Evolutionary conservation across 805 yeast genomes (phyloP).

Genomic region (Ogataea minuta): DNA sequence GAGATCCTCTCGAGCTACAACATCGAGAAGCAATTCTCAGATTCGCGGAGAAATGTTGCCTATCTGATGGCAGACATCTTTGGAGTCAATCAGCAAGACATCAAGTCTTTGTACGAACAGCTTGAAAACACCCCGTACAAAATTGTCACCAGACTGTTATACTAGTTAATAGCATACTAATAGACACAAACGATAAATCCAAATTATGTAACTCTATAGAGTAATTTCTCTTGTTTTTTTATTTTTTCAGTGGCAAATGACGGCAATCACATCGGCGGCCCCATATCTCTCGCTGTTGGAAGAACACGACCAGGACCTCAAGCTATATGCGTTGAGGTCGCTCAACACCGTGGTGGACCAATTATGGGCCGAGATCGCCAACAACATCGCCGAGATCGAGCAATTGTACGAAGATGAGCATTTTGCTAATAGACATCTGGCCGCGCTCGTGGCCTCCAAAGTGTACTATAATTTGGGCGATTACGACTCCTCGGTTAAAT

Average conservation of each 20-base stretch:
- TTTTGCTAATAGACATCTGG: constrained; percentile 69
- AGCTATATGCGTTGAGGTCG: constrained; percentile 79
- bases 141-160: constrained; percentile 85
- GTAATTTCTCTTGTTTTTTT: constrained; percentile 3
- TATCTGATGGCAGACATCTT: constrained; percentile 97
- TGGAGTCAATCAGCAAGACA: constrained; percentile 77
- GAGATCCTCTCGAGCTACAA: constrained; percentile 92
- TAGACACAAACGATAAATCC: constrained; percentile 4
- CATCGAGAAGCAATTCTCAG: constrained; percentile 98
- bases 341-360: constrained; percentile 83
- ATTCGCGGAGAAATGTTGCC: constrained; percentile 93
- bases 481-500: constrained; percentile 84
- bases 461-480: constrained; percentile 91
- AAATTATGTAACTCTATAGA: constrained; percentile 1
- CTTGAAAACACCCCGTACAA: constrained; percentile 88
- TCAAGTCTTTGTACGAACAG: constrained; percentile 79
- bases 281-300: constrained; percentile 86
- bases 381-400: constrained; percentile 82
- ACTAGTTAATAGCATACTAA: constrained; percentile 39
- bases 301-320: constrained; percentile 75
- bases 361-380: constrained; percentile 97
- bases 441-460: constrained; percentile 90
- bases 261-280: constrained; percentile 68
- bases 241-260: constrained; percentile 24
- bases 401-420: constrained; percentile 82